Evolutionary conservation across 345 rosid genomes (phyloP), one percentile per base, ranked within the genome.

Genomic region (Ailanthus altissimus): DNA sequence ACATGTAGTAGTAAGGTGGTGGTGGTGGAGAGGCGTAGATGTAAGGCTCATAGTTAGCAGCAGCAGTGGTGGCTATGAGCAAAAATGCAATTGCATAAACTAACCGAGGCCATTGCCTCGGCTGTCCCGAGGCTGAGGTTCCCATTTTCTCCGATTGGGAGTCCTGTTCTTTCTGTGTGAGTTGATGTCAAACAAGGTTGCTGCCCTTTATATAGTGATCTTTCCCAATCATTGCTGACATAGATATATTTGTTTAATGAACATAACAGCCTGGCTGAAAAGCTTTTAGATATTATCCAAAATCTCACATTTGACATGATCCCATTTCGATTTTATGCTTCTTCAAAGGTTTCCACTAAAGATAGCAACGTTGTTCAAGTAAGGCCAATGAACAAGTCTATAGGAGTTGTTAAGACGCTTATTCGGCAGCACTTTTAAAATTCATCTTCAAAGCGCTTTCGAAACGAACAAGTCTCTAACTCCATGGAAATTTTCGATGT

Each of bases 251-350:
- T 73, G 6, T 8, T 47, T 58, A 60, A 62, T 75, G 28, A 26
- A 43, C 11, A 68, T n/a, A 36, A 78, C 83, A 80, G 79, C 47
- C 85, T 85, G 88, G 61, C 73, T 72, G 70, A 49, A 59, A 63
- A 21, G 4, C 46, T 51, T 73, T 57, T 57, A 61, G 62, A 51
- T 61, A 49, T 13, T 74, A 9, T 60, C 49, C 40, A 40, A n/a
- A 32, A n/a, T 57, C 56, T 15, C 63, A 69, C 49, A 50, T 66
- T 36, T 72, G 42, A 51, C 78, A 70, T 4, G 12, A 57, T 43
- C 28, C 50, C 14, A 8, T 12, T 5, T 10, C 60, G 1, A 7
- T 18, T 6, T 25, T 53, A 0, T 49, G 10, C n/a, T 28, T 10
- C n/a, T 21, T 43, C 51, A 7, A 61, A 40, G 53, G 69, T 59